Evolutionary conservation across 768 basidiomycete genomes (phyloP).

Genomic region (Serendipita indica): DNA sequence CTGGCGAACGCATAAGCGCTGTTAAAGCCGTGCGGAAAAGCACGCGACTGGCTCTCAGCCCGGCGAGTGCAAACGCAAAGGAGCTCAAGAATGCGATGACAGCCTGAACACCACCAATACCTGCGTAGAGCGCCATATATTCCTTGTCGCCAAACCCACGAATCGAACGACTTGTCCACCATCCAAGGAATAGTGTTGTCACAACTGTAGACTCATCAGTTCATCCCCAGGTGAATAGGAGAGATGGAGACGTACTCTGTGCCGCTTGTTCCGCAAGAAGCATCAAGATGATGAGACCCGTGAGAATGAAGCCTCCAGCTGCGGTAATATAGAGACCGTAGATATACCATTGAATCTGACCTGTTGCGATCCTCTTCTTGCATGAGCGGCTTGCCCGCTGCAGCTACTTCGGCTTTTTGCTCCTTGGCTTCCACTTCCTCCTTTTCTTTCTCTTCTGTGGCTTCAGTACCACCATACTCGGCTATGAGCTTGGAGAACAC

Average conservation of each 20-base stretch:
- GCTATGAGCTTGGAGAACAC: conserved; percentile 39
- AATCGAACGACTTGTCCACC: conserved; percentile 50
- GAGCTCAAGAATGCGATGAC: conserved; percentile 37
- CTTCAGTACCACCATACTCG: conserved; percentile 36
- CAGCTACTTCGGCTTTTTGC: conserved; percentile 19
- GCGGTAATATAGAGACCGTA: conserved; percentile 33
- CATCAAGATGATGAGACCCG: conserved; percentile 30
- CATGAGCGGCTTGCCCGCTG: conserved; percentile 21
- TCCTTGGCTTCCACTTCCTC: conserved; percentile 13
- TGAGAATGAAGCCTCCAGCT: conserved; percentile 34
- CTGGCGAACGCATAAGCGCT: conserved; percentile 43
- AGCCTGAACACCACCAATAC: conserved; percentile 34
- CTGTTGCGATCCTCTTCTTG: conserved; percentile 44
- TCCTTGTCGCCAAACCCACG: conserved; percentile 39
- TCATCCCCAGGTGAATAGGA: not conserved
- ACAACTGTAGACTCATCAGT: conserved; percentile 27
- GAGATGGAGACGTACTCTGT: conserved; percentile 26
- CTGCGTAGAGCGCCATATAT: conserved; percentile 49
- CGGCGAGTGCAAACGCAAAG: conserved; percentile 32
- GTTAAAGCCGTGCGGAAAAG: conserved; percentile 43
- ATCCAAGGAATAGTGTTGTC: conserved; percentile 55
- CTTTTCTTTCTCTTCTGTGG: conserved; percentile 24
- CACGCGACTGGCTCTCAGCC: conserved; percentile 24
- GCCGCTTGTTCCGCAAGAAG: conserved; percentile 35
- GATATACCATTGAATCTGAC: conserved; percentile 34